Conservation (phyloP, 2,329 filamentous ascomycete genomes). For the Beauveria sp. region DNA sequence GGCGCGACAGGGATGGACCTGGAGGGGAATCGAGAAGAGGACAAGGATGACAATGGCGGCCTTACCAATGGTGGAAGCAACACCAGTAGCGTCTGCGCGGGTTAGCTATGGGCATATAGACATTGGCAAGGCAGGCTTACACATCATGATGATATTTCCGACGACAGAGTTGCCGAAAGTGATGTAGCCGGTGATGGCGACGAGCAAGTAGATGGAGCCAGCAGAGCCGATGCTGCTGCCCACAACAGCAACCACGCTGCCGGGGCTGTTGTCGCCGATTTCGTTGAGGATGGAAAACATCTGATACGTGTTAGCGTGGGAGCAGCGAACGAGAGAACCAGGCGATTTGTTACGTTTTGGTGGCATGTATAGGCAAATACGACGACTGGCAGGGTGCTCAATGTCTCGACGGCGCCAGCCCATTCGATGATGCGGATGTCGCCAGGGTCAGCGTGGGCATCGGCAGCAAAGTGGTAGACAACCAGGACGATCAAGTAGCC, state of each 20-base stretch:
- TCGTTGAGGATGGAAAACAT: slow-evolving; percentile 99
- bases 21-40: slow-evolving; percentile 91
- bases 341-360: slow-evolving; percentile 64
- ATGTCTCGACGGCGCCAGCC: slow-evolving; percentile 67
- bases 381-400: slow-evolving; percentile 87
- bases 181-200: slow-evolving; percentile 90
- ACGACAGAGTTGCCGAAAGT: slow-evolving; percentile 86
- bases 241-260: slow-evolving; percentile 68
- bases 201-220: slow-evolving; percentile 79
- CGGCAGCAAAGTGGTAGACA: slow-evolving; percentile 82
- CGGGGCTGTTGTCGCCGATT: slow-evolving; percentile 74
- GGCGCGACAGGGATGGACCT: slow-evolving; percentile 94
- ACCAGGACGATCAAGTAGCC: slow-evolving; percentile 90
- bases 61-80: slow-evolving; percentile 84
- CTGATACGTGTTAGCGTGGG: slow-evolving; percentile 36
- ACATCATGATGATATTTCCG: slow-evolving; percentile 93
- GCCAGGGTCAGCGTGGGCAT: slow-evolving; percentile 66
- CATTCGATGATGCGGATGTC: slow-evolving; percentile 70
- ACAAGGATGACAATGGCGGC: slow-evolving; percentile 93
- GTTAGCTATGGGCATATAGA: slow-evolving; percentile 15
- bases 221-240: slow-evolving; percentile 79
- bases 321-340: not conserved
- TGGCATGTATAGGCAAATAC: slow-evolving; percentile 99
- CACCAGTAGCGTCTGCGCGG: slow-evolving; percentile 31
- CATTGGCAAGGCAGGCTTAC: slow-evolving; percentile 37